Conservation (phyloP, 148 eudicot species). For the Spergularia marina region DNA sequence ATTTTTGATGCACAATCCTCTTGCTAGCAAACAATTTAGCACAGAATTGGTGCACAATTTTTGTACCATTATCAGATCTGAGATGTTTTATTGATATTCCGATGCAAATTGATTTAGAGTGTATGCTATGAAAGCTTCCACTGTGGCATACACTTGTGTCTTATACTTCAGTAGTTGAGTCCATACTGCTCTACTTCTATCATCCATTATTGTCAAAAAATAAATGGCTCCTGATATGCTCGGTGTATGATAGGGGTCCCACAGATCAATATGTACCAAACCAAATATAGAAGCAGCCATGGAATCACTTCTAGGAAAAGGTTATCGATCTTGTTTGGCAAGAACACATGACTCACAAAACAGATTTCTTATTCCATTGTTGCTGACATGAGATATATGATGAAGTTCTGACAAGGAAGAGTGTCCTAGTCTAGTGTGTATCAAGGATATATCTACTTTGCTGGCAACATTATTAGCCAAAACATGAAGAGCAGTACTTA, state of each 20-base stretch:
- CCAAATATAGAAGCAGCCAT: background rate
- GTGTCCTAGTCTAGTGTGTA: background rate
- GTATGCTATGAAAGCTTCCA: background rate
- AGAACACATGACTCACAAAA: no score
- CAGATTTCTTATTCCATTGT: no score
- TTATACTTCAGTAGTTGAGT: background rate
- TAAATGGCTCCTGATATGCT: background rate
- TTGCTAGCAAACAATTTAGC: no score
- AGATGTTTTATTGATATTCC: no score
- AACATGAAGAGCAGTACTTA: background rate
- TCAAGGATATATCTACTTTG: background rate
- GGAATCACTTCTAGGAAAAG: background rate
- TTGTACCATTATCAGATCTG: no score
- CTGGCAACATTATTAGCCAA: background rate
- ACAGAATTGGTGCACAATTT: no score
- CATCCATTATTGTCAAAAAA: background rate
- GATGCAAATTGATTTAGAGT: background rate
- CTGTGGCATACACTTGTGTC: background rate
- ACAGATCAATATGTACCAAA: background rate
- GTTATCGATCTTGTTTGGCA: no score
- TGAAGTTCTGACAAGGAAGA: background rate
- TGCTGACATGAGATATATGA: no score
- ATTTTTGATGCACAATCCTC: no score
- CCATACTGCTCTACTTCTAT: background rate
- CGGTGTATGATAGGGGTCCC: background rate